A percentile compares a stretch with the other conserved stretches of the same genome.
phyloP scores from a whole-genome alignment of 164 flowering plant species.

The Aristolochia californica region DNA sequence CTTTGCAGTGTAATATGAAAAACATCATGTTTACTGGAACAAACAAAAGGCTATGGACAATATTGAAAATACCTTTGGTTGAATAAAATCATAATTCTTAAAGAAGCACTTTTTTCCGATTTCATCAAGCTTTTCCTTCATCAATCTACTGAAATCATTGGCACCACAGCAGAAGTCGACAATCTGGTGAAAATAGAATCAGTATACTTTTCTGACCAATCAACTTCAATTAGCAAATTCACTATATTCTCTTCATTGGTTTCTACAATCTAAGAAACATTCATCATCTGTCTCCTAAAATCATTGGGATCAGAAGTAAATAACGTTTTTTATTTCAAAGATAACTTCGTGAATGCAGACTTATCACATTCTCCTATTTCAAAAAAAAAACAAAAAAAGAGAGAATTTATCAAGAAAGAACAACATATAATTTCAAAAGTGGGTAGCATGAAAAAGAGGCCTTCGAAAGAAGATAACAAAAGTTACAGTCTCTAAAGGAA shows the following conservation, averaged over 20 bases:
- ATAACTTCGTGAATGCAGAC: no score
- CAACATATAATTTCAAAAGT: no score
- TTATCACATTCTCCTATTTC: no score
- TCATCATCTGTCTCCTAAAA: no score
- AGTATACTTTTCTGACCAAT: not conserved
- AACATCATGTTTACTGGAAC: no score
- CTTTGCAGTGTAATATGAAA: not conserved
- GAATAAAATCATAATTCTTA: slow-evolving; percentile 60
- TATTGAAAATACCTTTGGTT: slow-evolving; percentile 37
- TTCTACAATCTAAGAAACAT: not conserved
- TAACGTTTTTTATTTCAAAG: no score
- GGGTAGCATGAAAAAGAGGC: no score
- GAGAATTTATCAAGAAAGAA: no score
- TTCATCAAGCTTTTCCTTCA: slow-evolving; percentile 61
- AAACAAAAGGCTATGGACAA: not conserved
- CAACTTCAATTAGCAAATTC: not conserved
- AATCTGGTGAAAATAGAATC: slow-evolving; percentile 29
- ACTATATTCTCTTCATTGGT: not conserved
- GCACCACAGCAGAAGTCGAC: slow-evolving; percentile 88
- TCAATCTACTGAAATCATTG: slow-evolving; percentile 64
- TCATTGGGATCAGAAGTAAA: no score
- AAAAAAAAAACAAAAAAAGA: no score
- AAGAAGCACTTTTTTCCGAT: slow-evolving; percentile 55
- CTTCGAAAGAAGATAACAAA: no score
- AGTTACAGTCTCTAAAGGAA: no score